A percentile compares a stretch with the other conserved stretches of the same genome.
Conservation (phyloP, 371 early-diverging fungal genomes). For the Syncephalastrum contaminatum region DNA sequence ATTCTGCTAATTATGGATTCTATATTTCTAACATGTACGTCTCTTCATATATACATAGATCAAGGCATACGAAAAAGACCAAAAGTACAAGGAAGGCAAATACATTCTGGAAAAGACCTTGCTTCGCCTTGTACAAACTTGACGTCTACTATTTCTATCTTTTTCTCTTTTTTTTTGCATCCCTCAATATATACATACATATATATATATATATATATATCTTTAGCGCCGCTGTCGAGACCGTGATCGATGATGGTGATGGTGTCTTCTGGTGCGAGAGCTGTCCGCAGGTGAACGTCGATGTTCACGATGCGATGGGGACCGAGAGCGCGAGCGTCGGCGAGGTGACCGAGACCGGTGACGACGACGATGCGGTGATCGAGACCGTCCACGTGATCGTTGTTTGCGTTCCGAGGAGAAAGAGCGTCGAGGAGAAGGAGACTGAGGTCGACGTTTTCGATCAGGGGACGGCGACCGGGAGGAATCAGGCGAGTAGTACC, state of each 20-base stretch:
- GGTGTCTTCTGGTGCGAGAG: not conserved
- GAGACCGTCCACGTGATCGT: not conserved
- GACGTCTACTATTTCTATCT: no score
- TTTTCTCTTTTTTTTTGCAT: no score
- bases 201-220: no score
- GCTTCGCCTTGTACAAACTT: conserved; percentile 6
- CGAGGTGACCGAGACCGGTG: not conserved
- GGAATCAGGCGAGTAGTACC: conserved; percentile 17
- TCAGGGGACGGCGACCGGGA: conserved; percentile 16
- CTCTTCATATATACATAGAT: conserved; percentile 30
- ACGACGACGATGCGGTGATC: not conserved
- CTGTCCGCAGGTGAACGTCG: not conserved
- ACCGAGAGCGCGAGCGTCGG: not conserved
- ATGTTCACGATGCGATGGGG: not conserved
- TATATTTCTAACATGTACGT: not conserved
- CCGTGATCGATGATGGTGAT: not conserved
- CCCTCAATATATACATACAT: no score
- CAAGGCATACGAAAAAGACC: conserved; percentile 67
- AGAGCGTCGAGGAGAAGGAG: not conserved
- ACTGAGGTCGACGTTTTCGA: conserved; percentile 1
- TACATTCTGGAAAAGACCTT: conserved; percentile 62
- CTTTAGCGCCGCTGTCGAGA: no score
- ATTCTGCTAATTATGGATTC: no score
- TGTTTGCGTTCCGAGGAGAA: not conserved
- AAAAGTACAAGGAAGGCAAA: conserved; percentile 81